A percentile compares a stretch with the other conserved stretches of the same genome.
phyloP scores from a whole-genome alignment of 148 eudicot genomes.

The Arbutus unedo region DNA sequence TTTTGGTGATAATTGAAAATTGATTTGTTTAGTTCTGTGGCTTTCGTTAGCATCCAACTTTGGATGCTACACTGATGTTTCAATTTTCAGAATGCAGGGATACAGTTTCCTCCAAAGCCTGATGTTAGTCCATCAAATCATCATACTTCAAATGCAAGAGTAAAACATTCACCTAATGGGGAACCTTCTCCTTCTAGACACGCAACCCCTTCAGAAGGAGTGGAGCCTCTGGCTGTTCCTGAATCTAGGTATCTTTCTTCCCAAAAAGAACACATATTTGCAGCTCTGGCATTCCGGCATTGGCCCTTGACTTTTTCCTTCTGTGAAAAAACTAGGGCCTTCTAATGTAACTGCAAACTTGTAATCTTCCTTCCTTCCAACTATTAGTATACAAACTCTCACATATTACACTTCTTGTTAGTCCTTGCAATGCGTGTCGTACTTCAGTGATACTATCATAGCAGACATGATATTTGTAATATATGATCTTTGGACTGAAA shows the following conservation, averaged over 20 bases:
- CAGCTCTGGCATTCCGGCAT: neutral
- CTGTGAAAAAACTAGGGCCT: neutral
- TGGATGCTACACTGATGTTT: conserved; percentile 14
- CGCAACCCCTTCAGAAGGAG: conserved; percentile 39
- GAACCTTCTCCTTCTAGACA: conserved; percentile 41
- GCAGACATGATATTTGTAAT: neutral
- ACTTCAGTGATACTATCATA: neutral
- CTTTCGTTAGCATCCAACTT: neutral
- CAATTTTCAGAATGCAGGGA: conserved; percentile 79
- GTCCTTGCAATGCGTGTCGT: neutral
- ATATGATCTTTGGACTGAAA: neutral
- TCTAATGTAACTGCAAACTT: neutral
- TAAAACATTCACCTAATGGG: conserved; percentile 32
- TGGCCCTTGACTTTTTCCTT: conserved; percentile 2
- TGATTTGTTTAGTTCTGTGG: neutral
- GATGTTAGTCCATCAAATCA: conserved; percentile 33
- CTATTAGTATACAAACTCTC: neutral
- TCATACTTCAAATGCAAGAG: conserved; percentile 35
- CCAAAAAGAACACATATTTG: neutral
- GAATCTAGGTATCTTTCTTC: conserved; percentile 65
- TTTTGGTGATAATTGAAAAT: neutral
- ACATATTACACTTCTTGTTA: neutral
- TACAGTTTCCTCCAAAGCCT: conserved; percentile 69
- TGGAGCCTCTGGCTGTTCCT: conserved; percentile 50
- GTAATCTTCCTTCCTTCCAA: neutral